Evolutionary conservation across 2,329 filamentous ascomycete genomes (phyloP).

Genomic region (Fusarium kyushuense): DNA sequence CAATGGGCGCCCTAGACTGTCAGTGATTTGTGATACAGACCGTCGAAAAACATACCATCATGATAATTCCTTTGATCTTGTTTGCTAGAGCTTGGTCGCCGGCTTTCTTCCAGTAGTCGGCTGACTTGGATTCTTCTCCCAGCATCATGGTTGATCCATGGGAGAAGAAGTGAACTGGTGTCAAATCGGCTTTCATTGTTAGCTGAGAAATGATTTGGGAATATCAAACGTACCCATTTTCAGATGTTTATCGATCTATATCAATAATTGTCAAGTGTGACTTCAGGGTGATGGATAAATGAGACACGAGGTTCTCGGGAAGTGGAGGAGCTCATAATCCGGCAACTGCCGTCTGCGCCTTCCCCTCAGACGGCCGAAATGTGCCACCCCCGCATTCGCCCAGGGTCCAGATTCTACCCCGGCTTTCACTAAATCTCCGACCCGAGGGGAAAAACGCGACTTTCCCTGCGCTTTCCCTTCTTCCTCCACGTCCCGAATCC

Average conservation of each 20-base stretch:
- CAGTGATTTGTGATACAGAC: fast-evolving
- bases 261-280: background rate
- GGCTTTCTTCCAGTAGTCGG: constrained; percentile 43
- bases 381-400: constrained; percentile 15
- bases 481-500: constrained; percentile 31
- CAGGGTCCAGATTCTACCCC: background rate
- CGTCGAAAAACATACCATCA: constrained; percentile 32
- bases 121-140: constrained; percentile 38
- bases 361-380: background rate
- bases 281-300: too few species aligned
- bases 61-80: constrained; percentile 36
- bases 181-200: constrained; percentile 23
- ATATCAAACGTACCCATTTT: constrained; percentile 6
- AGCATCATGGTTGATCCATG: constrained; percentile 47
- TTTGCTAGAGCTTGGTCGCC: constrained; percentile 41
- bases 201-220: background rate
- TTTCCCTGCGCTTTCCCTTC: constrained; percentile 10
- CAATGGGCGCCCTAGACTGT: constrained; percentile 65
- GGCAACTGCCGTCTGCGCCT: background rate
- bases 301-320: constrained; percentile 3
- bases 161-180: constrained; percentile 45
- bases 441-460: constrained; percentile 20
- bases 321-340: constrained; percentile 3
- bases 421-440: constrained; percentile 17
- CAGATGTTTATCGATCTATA: background rate